phyloP scores from a whole-genome alignment of 106 monocot genomes.

The Ottelia alismoides region DNA sequence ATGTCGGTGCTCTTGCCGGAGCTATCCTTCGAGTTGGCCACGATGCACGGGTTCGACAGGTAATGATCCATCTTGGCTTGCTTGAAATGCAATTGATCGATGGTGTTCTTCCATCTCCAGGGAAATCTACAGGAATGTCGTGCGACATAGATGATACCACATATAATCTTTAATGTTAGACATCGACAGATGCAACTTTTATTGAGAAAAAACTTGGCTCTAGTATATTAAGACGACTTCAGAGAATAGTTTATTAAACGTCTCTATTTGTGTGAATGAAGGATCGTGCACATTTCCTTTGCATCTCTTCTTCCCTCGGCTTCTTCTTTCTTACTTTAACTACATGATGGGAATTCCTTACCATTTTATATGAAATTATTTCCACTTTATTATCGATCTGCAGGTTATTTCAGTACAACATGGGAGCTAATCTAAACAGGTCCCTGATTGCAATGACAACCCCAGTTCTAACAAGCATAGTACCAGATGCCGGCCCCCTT shows the following conservation, averaged over 20 bases:
- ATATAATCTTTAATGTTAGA: too few relatives aligned
- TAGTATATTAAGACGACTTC: too few relatives aligned
- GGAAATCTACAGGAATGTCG: too few relatives aligned
- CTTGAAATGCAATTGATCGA: neutral
- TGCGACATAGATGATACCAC: too few relatives aligned
- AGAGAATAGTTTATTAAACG: too few relatives aligned
- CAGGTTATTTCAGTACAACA: slow-evolving; percentile 85
- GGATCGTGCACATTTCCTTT: neutral
- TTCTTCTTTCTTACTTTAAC: too few relatives aligned
- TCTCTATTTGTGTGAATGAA: too few relatives aligned
- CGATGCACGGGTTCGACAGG: slow-evolving; percentile 64
- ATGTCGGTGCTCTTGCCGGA: slow-evolving; percentile 56
- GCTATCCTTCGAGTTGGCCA: slow-evolving; percentile 75
- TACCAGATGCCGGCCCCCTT: slow-evolving; percentile 64
- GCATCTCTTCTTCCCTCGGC: neutral
- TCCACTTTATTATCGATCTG: neutral
- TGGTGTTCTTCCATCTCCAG: neutral
- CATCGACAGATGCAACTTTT: too few relatives aligned
- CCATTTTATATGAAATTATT: too few relatives aligned
- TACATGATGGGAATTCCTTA: too few relatives aligned
- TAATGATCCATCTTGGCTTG: slow-evolving; percentile 7
- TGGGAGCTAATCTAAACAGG: slow-evolving; percentile 74
- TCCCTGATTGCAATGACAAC: slow-evolving; percentile 61
- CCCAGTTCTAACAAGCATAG: slow-evolving; percentile 73
- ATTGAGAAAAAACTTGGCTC: too few relatives aligned